Evolutionary conservation across 768 basidiomycete species (phyloP), one percentile per base, ranked within the genome.

Genomic region (Tubosaeta brunneosetosa): DNA sequence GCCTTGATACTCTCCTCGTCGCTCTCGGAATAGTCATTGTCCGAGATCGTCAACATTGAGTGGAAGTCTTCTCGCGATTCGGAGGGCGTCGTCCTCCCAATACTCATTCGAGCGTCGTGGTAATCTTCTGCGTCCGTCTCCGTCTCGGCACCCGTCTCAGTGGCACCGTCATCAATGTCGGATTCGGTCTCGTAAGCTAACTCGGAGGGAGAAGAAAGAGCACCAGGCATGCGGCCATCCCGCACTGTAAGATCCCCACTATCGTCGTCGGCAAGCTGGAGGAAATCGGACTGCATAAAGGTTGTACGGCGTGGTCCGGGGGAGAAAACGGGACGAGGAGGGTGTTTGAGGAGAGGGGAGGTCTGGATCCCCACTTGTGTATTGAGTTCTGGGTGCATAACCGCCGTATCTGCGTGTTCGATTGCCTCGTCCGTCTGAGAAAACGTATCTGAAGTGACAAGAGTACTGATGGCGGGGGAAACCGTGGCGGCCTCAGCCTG

Each of bases 1-100:
- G 79, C 85, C 66, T 81, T 88, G 73, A 92, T 81, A 53, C 90
- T 92, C 69, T 85, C 85, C n/a, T 76, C 80, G 53, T 79, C 76
- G 38, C 77, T 76, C 49, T 74, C 78, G 3, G 80, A 83, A 61
- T 77, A 82, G 50, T 81, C 87, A 53, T 81, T 83, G 57, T 89
- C 87, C 37, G 85, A 82, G 52, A 74, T 73, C 2, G 86, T 88
- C 74, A 81, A 69, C 65, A 86, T 73, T 6, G 86, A 90, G 64
- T 91, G 83, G 79, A 89, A 89, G 59, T 88, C 86, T 33, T 87
- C 83, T 29, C 71, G 72, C 46, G 86, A 86, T 52, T 79, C 79
- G 4, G 81, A 83, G 4, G 90, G 87, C 1, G 83, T 84, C 67
- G 81, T 76, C 58, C 80, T 73, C 11, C 72, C 72, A 25, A 82